phyloP scores from a whole-genome alignment of 1,139 yeast species.

The Pneumocystis murina region DNA sequence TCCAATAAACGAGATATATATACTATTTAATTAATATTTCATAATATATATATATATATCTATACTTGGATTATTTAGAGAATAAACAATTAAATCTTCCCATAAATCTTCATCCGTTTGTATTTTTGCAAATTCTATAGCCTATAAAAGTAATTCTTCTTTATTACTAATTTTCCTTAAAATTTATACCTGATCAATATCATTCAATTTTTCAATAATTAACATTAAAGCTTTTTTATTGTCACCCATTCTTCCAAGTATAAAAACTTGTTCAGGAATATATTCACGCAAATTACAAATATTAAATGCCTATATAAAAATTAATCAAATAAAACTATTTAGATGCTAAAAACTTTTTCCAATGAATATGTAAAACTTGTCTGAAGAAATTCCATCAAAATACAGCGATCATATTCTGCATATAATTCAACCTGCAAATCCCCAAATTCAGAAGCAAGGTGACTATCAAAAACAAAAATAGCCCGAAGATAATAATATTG shows the following conservation, averaged over 20 bases:
- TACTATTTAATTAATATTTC: slow-evolving; percentile 15
- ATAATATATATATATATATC: not conserved
- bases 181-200: slow-evolving; percentile 34
- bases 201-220: slow-evolving; percentile 60
- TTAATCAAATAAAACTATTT: not conserved
- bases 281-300: slow-evolving; percentile 42
- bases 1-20: slow-evolving; percentile 64
- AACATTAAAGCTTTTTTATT: slow-evolving; percentile 57
- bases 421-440: slow-evolving; percentile 47
- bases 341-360: slow-evolving; percentile 24
- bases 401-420: slow-evolving; percentile 41
- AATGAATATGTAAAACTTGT: slow-evolving; percentile 46
- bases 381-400: slow-evolving; percentile 42
- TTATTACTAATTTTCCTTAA: not conserved
- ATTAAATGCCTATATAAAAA: slow-evolving; percentile 34
- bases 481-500: slow-evolving; percentile 47
- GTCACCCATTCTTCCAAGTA: slow-evolving; percentile 74
- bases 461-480: slow-evolving; percentile 40
- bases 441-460: slow-evolving; percentile 41
- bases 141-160: slow-evolving; percentile 27
- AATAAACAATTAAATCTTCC: slow-evolving; percentile 57
- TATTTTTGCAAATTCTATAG: slow-evolving; percentile 63
- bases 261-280: slow-evolving; percentile 59
- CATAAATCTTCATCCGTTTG: slow-evolving; percentile 65
- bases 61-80: slow-evolving; percentile 45